phyloP scores from a whole-genome alignment of 1,284 basidiomycete species.

The Ustilago shanxiensis region DNA sequence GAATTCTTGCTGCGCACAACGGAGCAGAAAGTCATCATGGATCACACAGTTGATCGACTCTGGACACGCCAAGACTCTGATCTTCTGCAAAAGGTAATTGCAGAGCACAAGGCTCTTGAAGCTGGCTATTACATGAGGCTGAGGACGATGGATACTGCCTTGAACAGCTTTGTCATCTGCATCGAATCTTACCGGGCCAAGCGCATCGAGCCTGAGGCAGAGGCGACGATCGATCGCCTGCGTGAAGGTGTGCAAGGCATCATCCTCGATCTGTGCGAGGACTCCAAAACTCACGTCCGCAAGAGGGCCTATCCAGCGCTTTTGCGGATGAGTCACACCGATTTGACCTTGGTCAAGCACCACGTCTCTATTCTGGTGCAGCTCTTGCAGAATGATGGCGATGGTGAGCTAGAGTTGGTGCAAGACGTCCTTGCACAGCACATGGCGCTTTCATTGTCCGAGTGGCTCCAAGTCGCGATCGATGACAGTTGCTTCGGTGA shows the following conservation, averaged over 20 bases:
- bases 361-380: slow-evolving; percentile 26
- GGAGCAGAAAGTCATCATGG: neutral
- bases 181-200: neutral
- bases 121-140: neutral
- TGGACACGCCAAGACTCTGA: neutral
- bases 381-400: slow-evolving; percentile 19
- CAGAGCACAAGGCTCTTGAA: neutral
- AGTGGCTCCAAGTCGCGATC: slow-evolving; percentile 19
- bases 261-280: slow-evolving; percentile 30
- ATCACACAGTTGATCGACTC: neutral
- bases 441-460: slow-evolving; percentile 1
- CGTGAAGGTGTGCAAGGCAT: slow-evolving; percentile 8
- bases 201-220: neutral
- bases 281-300: neutral
- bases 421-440: slow-evolving; percentile 15
- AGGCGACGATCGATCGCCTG: neutral
- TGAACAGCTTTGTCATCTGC: slow-evolving; percentile 1
- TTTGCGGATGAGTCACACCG: slow-evolving; percentile 14
- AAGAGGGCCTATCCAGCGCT: slow-evolving; percentile 17
- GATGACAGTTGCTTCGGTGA: neutral
- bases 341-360: slow-evolving; percentile 11
- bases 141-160: slow-evolving; percentile 19
- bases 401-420: slow-evolving; percentile 12
- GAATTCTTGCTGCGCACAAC: slow-evolving; percentile 17
- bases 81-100: slow-evolving; percentile 9